Evolutionary conservation across 768 basidiomycete species (phyloP), one percentile per base, ranked within the genome.

Genomic region (Megacollybia marginata): DNA sequence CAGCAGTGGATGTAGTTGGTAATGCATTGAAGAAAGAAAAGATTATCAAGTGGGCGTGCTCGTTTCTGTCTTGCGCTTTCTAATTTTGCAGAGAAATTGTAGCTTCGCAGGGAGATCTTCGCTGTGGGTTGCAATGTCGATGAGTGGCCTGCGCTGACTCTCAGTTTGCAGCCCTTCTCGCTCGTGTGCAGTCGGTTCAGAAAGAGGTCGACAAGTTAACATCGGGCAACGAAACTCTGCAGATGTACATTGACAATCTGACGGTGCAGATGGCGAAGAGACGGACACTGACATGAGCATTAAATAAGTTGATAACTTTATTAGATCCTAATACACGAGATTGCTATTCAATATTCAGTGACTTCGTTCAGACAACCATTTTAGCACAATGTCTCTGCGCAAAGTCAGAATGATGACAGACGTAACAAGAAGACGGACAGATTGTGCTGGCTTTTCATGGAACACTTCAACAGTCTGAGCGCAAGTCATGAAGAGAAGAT

Each of bases 391-490:
- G 61, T 93, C 91, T 52, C 33, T 40, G 44, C 23, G 36, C 51
- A 31, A 58, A 7, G 56, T 46, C 46, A 42, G 40, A 28, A 3
- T 34, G 28, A 44, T 42, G 2, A 35, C 15, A 35, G 13, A 13
- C 33, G 34, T 16, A 42, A 48, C 6, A 13, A 43, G 16, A 23
- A 23, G 33, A 63, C 87, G 49, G 57, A 88, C 85, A 96, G 69
- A 62, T 96, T 96, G 65, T 96, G 92, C 65, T 90, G 88, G 59
- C 84, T 93, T 67, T 93, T 94, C 86, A 95, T 94, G 2, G 92
- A 96, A 63, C 92, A 95, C 93, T 96, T 57, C 33, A 8, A 15
- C 11, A 40, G 12, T n/a, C 13, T 35, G 13, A 42, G 36, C 19
- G 42, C 19, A 44, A 43, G 19, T 44, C 47, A 34, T 32, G 20